Percentiles rank a stretch among this genome's conserved stretches.
phyloP scores from a whole-genome alignment of 371 early-diverging fungal species.

The Mucor irregularis region DNA sequence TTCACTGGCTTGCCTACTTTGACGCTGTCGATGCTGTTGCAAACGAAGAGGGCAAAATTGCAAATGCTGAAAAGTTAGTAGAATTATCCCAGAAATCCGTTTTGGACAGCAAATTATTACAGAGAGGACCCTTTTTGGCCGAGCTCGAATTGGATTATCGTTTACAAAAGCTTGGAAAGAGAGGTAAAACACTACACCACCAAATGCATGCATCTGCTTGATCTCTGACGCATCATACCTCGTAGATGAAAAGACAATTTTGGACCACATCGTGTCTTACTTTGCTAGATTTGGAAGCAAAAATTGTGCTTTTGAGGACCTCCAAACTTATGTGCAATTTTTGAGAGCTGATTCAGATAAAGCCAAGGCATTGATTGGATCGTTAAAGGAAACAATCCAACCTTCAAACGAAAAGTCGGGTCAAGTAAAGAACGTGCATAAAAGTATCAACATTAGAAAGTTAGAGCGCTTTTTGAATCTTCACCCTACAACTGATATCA shows the following conservation, averaged over 20 bases:
- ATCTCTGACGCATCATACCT: not conserved
- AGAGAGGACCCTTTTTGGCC: conserved; percentile 76
- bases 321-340: conserved; percentile 58
- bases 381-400: conserved; percentile 33
- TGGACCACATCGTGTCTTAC: conserved; percentile 59
- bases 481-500: conserved; percentile 18
- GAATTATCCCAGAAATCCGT: conserved; percentile 33
- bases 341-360: conserved; percentile 22
- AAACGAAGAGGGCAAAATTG: conserved; percentile 14
- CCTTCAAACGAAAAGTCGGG: conserved; percentile 22
- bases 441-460: conserved; percentile 54
- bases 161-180: conserved; percentile 31
- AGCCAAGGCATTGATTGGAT: conserved; percentile 35
- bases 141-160: conserved; percentile 65
- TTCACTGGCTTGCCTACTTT: conserved; percentile 63
- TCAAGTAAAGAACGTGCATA: conserved; percentile 44
- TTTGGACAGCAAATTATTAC: conserved; percentile 43
- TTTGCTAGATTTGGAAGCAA: conserved; percentile 69
- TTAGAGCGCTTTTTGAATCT: conserved; percentile 53
- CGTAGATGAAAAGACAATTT: conserved; percentile 32
- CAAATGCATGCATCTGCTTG: not conserved
- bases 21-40: conserved; percentile 49
- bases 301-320: conserved; percentile 78
- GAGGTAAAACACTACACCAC: conserved; percentile 17
- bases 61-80: conserved; percentile 44